A percentile compares a stretch with the other conserved stretches of the same genome.
phyloP scores from a whole-genome alignment of 345 rosid genomes.

The Sisymbrium altissimum region DNA sequence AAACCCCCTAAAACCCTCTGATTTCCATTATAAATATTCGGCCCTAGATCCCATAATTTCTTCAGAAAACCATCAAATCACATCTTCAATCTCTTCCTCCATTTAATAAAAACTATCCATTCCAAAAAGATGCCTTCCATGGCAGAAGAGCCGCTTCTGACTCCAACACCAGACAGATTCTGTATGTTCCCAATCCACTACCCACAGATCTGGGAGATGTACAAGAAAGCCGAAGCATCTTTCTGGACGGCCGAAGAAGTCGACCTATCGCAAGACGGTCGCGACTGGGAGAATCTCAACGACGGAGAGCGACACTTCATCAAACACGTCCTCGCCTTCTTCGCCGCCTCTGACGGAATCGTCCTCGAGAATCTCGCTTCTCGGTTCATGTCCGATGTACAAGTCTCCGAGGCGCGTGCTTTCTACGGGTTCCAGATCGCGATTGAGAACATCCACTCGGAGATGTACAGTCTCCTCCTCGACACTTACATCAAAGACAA shows the following conservation, averaged over 20 bases:
- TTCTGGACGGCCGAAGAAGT: conserved; percentile 99
- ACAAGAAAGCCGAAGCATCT: conserved; percentile 96
- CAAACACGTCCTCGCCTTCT: conserved; percentile 89
- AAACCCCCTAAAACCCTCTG: conserved; percentile 22
- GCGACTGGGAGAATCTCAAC: conserved; percentile 77
- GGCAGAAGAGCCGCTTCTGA: conserved; percentile 81
- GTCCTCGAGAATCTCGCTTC: conserved; percentile 85
- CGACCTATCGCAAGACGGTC: conserved; percentile 71
- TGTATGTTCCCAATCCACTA: conserved; percentile 95
- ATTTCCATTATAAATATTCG: background rate
- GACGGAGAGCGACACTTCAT: conserved; percentile 80
- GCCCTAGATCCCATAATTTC: background rate
- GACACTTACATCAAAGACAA: conserved; percentile 90
- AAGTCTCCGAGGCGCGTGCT: conserved; percentile 92
- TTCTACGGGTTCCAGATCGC: conserved; percentile 98
- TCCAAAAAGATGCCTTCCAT: conserved; percentile 62
- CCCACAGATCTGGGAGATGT: conserved; percentile 96
- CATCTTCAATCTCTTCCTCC: background rate
- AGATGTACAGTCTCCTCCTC: conserved; percentile 89
- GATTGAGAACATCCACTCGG: conserved; percentile 92
- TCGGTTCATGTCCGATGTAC: conserved; percentile 91
- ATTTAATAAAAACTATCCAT: background rate
- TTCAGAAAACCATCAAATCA: background rate
- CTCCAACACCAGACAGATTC: conserved; percentile 71
- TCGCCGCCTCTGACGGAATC: conserved; percentile 95